Evolutionary conservation across 1,284 basidiomycete species (phyloP).

Genomic region (Ustilago tritici): DNA sequence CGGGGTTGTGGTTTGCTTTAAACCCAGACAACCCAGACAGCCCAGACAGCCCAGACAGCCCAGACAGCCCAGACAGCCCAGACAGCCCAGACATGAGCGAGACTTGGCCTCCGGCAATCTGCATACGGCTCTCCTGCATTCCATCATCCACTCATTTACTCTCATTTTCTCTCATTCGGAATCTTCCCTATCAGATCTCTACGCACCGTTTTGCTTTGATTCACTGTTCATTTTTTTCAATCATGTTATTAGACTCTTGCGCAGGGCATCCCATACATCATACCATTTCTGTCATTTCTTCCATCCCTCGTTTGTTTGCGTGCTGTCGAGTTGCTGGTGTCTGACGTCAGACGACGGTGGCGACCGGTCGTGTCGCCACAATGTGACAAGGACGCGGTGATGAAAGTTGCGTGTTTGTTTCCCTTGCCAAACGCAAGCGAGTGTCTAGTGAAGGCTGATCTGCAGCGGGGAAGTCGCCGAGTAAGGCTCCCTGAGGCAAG

Average conservation of each 20-base stretch:
- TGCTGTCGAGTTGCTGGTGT: not conserved
- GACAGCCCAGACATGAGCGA: not conserved
- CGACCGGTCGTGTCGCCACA: not conserved
- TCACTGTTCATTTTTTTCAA: not conserved
- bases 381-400: not conserved
- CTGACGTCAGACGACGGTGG: not conserved
- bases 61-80: not conserved
- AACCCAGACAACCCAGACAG: not conserved
- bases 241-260: not conserved
- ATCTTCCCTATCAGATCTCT: too few relatives aligned
- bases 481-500: too few relatives aligned
- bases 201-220: not conserved
- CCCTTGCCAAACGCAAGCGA: too few relatives aligned
- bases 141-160: too few relatives aligned
- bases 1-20: slow-evolving; percentile 86
- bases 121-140: not conserved
- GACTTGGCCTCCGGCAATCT: not conserved
- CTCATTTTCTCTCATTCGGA: too few relatives aligned
- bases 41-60: not conserved
- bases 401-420: too few relatives aligned
- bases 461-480: too few relatives aligned
- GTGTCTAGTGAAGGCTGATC: too few relatives aligned
- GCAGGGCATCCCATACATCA: not conserved
- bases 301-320: not conserved
- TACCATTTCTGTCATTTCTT: not conserved